These are phyloP conservation scores for Populus alba DNA, from an alignment of 345 rosid genomes.

Conservation along the genomic window DNA sequence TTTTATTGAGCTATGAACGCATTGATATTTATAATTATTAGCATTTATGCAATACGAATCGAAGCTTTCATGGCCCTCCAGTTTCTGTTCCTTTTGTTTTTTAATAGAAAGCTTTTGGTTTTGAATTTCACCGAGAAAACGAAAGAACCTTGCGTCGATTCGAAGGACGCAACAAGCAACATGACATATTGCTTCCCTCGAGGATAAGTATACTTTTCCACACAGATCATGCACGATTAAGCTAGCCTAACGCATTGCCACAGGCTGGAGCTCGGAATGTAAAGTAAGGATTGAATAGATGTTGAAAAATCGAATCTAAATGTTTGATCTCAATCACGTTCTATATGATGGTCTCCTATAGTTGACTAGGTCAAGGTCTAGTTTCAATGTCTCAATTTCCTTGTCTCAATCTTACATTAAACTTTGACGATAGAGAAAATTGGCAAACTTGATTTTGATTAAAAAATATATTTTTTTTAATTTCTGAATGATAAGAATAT, in stretches of 20 bases:
- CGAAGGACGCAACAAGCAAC: not conserved
- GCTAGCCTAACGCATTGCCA: not conserved
- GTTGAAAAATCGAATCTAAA: not conserved
- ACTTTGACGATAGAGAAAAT: too few species aligned
- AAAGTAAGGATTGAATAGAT: not conserved
- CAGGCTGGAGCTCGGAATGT: not conserved
- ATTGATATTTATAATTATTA: not conserved
- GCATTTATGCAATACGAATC: not conserved
- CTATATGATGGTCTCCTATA: not conserved
- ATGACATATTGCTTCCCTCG: not conserved
- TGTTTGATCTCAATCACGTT: not conserved
- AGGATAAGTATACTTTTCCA: not conserved
- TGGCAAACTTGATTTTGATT: too few species aligned
- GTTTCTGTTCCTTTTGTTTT: not conserved
- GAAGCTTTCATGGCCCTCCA: not conserved
- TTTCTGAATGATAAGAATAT: too few species aligned
- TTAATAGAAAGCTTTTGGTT: too few species aligned
- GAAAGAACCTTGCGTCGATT: not conserved
- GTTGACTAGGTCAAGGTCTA: not conserved
- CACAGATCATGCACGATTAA: not conserved
- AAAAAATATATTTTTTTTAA: too few species aligned
- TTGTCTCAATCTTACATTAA: too few species aligned
- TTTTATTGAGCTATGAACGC: not conserved
- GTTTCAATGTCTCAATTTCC: too few species aligned
- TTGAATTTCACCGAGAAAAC: too few species aligned